Conservation (phyloP, 2,329 filamentous ascomycete species). For the Nigrospora oryzae region DNA sequence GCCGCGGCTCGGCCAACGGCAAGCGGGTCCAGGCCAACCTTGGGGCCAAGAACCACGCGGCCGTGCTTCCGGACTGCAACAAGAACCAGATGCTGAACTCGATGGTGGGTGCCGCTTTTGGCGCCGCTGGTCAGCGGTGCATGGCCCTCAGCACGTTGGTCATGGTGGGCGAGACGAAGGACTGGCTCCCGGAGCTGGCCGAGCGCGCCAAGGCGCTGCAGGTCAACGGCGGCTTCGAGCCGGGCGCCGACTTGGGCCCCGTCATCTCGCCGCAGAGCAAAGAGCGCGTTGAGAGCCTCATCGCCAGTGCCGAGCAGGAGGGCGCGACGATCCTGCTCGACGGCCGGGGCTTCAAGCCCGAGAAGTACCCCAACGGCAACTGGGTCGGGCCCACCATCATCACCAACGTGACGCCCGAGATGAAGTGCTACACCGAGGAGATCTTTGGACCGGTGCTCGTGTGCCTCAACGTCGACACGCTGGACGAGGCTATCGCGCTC, state of each 20-base stretch:
- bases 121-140: conserved; percentile 76
- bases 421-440: conserved; percentile 80
- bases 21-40: conserved; percentile 86
- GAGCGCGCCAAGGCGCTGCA: conserved; percentile 65
- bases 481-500: conserved; percentile 71
- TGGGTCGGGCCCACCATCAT: conserved; percentile 81
- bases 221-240: conserved; percentile 75
- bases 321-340: conserved; percentile 78
- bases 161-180: conserved; percentile 76
- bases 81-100: conserved; percentile 85
- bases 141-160: conserved; percentile 81
- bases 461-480: conserved; percentile 67
- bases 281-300: conserved; percentile 67
- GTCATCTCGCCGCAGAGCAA: conserved; percentile 76
- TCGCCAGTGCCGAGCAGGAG: conserved; percentile 69
- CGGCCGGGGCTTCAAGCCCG: conserved; percentile 64
- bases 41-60: conserved; percentile 83
- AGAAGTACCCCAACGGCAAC: conserved; percentile 78
- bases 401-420: conserved; percentile 67
- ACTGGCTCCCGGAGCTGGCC: conserved; percentile 72
- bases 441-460: conserved; percentile 82
- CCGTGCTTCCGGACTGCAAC: conserved; percentile 77
- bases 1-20: conserved; percentile 70
- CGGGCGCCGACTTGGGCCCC: conserved; percentile 70
- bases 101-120: conserved; percentile 76